These are phyloP conservation scores for Ophiocordyceps camponoti-leonardi DNA, from an alignment of 2,329 filamentous ascomycete species.

Conservation along the genomic window DNA sequence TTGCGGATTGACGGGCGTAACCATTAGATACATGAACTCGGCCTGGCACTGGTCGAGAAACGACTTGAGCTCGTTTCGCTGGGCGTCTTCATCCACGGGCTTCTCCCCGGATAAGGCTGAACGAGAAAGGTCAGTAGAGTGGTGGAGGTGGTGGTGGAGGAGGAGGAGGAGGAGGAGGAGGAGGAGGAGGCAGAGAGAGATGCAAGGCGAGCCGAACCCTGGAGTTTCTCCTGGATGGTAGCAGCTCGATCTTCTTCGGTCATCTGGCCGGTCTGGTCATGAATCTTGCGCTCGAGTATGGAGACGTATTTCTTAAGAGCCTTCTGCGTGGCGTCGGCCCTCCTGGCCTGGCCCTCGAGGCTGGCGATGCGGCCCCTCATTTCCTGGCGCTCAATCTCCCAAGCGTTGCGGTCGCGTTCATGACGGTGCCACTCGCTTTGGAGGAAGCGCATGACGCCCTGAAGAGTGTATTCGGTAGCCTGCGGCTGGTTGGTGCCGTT, in stretches of 20 bases:
- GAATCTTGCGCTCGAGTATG: conserved; percentile 77
- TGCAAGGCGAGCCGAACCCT: conserved; percentile 20
- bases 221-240: conserved; percentile 38
- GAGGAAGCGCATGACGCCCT: conserved; percentile 93
- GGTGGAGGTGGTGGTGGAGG: conserved; percentile 3
- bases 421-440: conserved; percentile 99
- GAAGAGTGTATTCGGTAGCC: conserved; percentile 44
- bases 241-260: conserved; percentile 35
- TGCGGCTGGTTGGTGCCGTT: conserved; percentile 33
- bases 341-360: conserved; percentile 75
- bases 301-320: conserved; percentile 79
- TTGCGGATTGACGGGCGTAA: conserved; percentile 46
- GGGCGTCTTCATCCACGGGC: conserved; percentile 30
- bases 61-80: conserved; percentile 35
- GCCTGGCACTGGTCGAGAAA: conserved; percentile 49
- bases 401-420: conserved; percentile 91
- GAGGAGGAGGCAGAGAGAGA: conserved; percentile 1
- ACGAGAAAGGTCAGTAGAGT: neutral
- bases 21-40: conserved; percentile 52
- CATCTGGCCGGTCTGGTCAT: conserved; percentile 60
- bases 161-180: conserved; percentile 1
- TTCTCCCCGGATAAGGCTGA: conserved; percentile 14
- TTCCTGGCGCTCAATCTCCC: conserved; percentile 97
- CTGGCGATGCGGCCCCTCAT: conserved; percentile 97
- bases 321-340: conserved; percentile 76